Evolutionary conservation across 2,329 filamentous ascomycete genomes (phyloP).

Genomic region (Aureobasidium namibiae): DNA sequence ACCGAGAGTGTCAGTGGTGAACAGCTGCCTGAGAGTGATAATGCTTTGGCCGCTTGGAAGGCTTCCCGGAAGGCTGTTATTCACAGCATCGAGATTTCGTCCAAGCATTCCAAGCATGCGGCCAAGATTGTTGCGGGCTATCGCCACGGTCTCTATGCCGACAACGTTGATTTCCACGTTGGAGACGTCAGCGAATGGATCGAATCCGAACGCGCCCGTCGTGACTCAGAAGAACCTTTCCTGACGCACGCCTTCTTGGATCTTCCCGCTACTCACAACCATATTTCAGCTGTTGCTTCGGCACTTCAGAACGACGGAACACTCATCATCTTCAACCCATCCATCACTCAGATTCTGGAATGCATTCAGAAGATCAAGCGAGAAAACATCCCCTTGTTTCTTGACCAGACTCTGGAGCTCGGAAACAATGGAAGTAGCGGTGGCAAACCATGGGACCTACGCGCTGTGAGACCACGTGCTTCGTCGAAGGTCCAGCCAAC

Average conservation of each 20-base stretch:
- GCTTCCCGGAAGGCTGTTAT: constrained; percentile 56
- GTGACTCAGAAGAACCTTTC: constrained; percentile 45
- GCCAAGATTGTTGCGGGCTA: constrained; percentile 58
- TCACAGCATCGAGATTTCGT: constrained; percentile 62
- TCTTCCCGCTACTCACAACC: constrained; percentile 54
- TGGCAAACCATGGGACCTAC: constrained; percentile 57
- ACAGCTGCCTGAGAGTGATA: constrained; percentile 20
- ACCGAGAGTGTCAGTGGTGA: constrained; percentile 18
- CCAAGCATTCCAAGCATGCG: constrained; percentile 56
- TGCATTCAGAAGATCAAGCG: constrained; percentile 50
- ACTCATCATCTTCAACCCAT: constrained; percentile 65
- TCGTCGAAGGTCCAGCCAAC: constrained; percentile 12
- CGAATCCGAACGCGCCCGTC: constrained; percentile 39
- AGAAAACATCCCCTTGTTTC: constrained; percentile 46
- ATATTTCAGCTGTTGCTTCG: constrained; percentile 43
- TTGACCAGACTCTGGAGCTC: constrained; percentile 55
- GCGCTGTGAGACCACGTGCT: constrained; percentile 38
- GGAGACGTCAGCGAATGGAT: constrained; percentile 59
- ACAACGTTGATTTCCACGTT: constrained; percentile 66
- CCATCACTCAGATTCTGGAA: constrained; percentile 66
- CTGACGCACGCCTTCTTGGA: constrained; percentile 66
- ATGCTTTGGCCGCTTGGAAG: constrained; percentile 27
- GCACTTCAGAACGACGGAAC: constrained; percentile 57
- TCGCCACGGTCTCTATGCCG: constrained; percentile 59
- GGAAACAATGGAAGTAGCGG: constrained; percentile 40